These are phyloP conservation scores for Arbutus unedo DNA, from an alignment of 148 eudicot genomes.

Conservation along the genomic window DNA sequence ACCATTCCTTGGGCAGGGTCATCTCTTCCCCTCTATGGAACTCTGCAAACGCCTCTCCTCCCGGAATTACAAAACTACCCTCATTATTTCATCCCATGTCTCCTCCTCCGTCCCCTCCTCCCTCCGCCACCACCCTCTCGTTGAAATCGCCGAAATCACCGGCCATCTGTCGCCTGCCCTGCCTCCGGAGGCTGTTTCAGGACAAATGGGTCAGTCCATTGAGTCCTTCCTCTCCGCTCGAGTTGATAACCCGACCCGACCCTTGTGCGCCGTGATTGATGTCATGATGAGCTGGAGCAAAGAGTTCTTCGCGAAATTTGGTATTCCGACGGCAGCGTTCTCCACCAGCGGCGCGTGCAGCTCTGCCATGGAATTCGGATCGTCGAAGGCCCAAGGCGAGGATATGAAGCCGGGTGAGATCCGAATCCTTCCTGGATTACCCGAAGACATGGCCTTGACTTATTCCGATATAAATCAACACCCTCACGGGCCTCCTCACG, in stretches of 20 bases:
- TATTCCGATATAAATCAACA: conserved; percentile 34
- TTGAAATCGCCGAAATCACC: conserved; percentile 29
- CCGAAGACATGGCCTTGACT: conserved; percentile 46
- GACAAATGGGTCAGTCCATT: conserved; percentile 32
- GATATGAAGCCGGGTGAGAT: conserved; percentile 48
- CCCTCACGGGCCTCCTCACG: conserved; percentile 15
- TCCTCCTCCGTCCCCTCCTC: conserved; percentile 49
- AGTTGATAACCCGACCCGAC: conserved; percentile 18
- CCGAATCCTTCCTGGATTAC: conserved; percentile 45
- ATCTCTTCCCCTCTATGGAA: conserved; percentile 52
- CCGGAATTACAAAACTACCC: conserved; percentile 30
- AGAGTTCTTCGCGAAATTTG: conserved; percentile 31
- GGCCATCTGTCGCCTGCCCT: conserved; percentile 19
- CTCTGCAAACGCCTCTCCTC: conserved; percentile 45
- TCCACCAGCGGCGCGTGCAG: conserved; percentile 62
- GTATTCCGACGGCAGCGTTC: conserved; percentile 39
- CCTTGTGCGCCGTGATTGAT: conserved; percentile 50
- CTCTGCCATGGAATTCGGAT: conserved; percentile 53
- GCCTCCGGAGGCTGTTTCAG: conserved; percentile 3
- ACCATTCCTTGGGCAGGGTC: conserved; percentile 42
- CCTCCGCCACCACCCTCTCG: conserved; percentile 34
- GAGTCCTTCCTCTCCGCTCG: conserved; percentile 29
- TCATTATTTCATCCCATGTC: conserved; percentile 41
- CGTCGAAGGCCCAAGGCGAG: conserved; percentile 34
- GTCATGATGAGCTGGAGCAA: conserved; percentile 72